Conservation (phyloP, 495 filamentous ascomycete genomes). For the Talaromyces nanjingensis region DNA sequence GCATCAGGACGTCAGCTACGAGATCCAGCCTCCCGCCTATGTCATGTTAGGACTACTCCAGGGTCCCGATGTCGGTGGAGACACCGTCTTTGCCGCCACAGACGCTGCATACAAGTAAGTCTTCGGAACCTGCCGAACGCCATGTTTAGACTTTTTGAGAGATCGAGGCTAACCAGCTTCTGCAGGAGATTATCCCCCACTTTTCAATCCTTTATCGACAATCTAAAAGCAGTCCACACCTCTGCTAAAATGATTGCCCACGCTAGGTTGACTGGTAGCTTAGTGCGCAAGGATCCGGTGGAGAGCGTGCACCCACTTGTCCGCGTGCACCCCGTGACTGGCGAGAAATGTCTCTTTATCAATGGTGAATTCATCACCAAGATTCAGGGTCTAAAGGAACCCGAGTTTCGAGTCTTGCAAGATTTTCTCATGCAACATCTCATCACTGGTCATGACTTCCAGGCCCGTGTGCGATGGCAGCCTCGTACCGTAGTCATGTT, state of each 20-base stretch:
- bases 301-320: constrained; percentile 67
- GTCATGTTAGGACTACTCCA: constrained; percentile 52
- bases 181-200: constrained; percentile 50
- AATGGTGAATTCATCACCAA: constrained; percentile 76
- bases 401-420: constrained; percentile 52
- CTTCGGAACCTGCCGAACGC: neutral
- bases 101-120: constrained; percentile 64
- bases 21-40: constrained; percentile 51
- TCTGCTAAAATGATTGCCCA: constrained; percentile 69
- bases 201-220: constrained; percentile 68
- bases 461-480: constrained; percentile 80
- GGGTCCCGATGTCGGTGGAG: constrained; percentile 58
- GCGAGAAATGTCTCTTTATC: constrained; percentile 72
- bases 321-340: constrained; percentile 67
- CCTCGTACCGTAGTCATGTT: constrained; percentile 80
- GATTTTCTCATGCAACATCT: constrained; percentile 90
- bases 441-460: constrained; percentile 75
- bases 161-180: neutral
- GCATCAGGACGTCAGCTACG: constrained; percentile 57
- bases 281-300: constrained; percentile 65
- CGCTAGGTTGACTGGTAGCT: constrained; percentile 51
- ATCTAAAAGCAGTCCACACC: constrained; percentile 63
- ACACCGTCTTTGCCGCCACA: constrained; percentile 71
- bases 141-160: neutral
- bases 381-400: constrained; percentile 64